These are phyloP conservation scores for Brassica nigra DNA, from an alignment of 345 rosid species.

Conservation along the genomic window DNA sequence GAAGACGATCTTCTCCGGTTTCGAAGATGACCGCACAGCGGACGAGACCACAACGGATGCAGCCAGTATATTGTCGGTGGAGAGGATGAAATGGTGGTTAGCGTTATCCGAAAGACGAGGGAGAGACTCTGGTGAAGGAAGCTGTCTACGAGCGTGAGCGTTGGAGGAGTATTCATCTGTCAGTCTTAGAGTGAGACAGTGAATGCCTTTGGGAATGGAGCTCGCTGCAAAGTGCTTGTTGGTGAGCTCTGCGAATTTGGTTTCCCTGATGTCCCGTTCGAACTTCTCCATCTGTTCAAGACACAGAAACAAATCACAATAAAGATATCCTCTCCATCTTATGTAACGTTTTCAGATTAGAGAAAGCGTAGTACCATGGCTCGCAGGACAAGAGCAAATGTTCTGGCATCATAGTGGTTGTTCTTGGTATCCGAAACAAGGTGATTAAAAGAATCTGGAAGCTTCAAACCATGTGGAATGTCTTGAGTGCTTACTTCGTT, in stretches of 20 bases:
- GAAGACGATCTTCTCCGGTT: constrained; percentile 92
- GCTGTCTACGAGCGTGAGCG: constrained; percentile 95
- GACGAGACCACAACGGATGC: constrained; percentile 98
- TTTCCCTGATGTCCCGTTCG: constrained; percentile 85
- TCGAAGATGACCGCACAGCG: constrained; percentile 75
- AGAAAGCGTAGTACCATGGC: constrained; percentile 70
- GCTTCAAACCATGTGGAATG: constrained; percentile 79
- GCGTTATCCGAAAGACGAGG: constrained; percentile 91
- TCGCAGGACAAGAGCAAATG: constrained; percentile 72
- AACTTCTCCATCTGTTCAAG: constrained; percentile 82
- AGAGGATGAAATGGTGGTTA: constrained; percentile 77
- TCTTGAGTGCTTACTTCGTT: constrained; percentile 78
- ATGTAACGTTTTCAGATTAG: background rate
- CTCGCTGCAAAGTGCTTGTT: constrained; percentile 99
- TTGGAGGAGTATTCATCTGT: constrained; percentile 99
- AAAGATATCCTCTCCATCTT: background rate
- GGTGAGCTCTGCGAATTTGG: constrained; percentile 91
- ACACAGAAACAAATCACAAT: constrained; percentile 12
- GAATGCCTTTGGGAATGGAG: constrained; percentile 97
- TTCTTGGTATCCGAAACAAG: constrained; percentile 88
- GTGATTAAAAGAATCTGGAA: constrained; percentile 81
- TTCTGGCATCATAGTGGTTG: constrained; percentile 84
- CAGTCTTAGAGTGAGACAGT: constrained; percentile 91
- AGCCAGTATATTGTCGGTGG: constrained; percentile 97
- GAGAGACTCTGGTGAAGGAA: constrained; percentile 98